phyloP scores from a whole-genome alignment of 805 yeast species.

The Gaillardinia entomophila region DNA sequence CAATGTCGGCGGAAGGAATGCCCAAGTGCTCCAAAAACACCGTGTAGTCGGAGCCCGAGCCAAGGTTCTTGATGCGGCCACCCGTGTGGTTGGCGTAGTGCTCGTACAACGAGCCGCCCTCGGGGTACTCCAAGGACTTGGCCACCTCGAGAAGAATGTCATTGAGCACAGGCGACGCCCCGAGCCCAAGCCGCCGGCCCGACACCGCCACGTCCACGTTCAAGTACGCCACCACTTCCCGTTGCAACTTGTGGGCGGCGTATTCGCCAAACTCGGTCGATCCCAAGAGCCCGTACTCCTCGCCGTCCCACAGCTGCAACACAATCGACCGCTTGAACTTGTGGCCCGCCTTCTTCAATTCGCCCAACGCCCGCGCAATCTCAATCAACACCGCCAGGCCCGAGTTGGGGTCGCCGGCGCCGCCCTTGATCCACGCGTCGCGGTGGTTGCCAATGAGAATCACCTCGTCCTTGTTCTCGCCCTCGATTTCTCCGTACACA shows the following conservation, averaged over 20 bases:
- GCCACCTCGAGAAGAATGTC: constrained; percentile 41
- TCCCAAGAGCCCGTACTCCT: constrained; percentile 48
- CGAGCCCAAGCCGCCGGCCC: constrained; percentile 44
- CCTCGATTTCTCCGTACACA: constrained; percentile 40
- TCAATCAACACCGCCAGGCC: constrained; percentile 40
- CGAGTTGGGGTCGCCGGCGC: constrained; percentile 43
- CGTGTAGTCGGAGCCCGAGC: constrained; percentile 50
- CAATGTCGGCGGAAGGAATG: constrained; percentile 53
- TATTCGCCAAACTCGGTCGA: constrained; percentile 54
- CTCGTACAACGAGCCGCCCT: constrained; percentile 34
- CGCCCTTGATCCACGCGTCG: constrained; percentile 45
- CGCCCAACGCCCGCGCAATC: constrained; percentile 38
- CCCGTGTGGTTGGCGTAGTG: constrained; percentile 34
- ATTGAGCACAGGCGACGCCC: constrained; percentile 54
- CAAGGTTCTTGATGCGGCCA: constrained; percentile 30
- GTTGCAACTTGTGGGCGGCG: constrained; percentile 31
- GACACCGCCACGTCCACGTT: constrained; percentile 48
- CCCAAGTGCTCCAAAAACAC: constrained; percentile 65
- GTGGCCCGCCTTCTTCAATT: constrained; percentile 29
- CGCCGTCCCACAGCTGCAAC: constrained; percentile 38
- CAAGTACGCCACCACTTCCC: constrained; percentile 44
- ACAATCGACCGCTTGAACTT: constrained; percentile 34
- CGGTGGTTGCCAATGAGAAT: constrained; percentile 41
- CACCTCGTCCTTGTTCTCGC: constrained; percentile 32
- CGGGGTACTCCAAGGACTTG: constrained; percentile 12